Evolutionary conservation across 345 rosid genomes (phyloP).

Genomic region (Turritis glabra): DNA sequence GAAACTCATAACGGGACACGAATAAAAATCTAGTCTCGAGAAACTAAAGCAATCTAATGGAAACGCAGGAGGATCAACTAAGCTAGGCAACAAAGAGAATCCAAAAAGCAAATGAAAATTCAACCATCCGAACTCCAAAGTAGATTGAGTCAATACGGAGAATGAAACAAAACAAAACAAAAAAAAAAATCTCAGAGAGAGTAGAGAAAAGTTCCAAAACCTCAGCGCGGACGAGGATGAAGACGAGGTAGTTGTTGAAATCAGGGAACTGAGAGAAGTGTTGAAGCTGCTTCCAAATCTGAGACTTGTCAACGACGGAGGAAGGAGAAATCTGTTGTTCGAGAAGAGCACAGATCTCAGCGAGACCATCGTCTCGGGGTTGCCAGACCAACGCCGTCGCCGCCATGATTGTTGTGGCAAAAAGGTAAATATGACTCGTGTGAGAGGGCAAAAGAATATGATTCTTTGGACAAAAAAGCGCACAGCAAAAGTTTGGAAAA

Average conservation of each 20-base stretch:
- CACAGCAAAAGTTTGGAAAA: constrained; percentile 35
- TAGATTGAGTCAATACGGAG: constrained; percentile 33
- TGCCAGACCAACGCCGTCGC: constrained; percentile 69
- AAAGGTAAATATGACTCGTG: constrained; percentile 32
- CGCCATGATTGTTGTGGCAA: constrained; percentile 50
- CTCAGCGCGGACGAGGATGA: constrained; percentile 88
- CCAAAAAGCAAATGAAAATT: not conserved
- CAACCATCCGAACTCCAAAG: constrained; percentile 20
- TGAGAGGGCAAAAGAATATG: constrained; percentile 35
- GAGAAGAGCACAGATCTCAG: constrained; percentile 78
- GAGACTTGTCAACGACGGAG: constrained; percentile 81
- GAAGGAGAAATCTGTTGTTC: constrained; percentile 92
- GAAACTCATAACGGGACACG: not conserved
- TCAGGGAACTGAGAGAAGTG: constrained; percentile 91
- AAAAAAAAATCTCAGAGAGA: not conserved
- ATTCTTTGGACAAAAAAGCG: constrained; percentile 27
- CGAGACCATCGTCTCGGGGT: constrained; percentile 81
- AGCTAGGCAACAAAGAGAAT: constrained; percentile 10
- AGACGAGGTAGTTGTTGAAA: constrained; percentile 94
- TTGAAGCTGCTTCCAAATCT: constrained; percentile 92
- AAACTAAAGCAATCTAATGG: constrained; percentile 9
- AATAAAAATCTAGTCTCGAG: not conserved
- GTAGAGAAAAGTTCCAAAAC: constrained; percentile 35
- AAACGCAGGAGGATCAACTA: constrained; percentile 9
- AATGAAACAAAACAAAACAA: not conserved